Base-by-base conservation (phyloP, 2,329 filamentous ascomycete species). In the Sporothrix luriei region DNA sequence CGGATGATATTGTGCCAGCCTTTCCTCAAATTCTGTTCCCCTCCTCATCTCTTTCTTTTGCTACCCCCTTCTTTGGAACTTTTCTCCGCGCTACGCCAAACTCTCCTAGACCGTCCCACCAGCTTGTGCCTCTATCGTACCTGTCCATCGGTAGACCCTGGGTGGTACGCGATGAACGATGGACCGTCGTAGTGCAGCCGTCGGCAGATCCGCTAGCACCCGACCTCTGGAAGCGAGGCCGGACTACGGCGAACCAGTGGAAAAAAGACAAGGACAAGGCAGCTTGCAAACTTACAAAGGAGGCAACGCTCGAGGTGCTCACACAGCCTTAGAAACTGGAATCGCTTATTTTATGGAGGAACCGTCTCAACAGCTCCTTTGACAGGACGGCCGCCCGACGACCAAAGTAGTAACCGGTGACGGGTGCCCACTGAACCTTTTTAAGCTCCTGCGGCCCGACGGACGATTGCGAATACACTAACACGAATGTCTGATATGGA, bases 101-200 rank as follows among this genome's bases (percentile, higher is more conserved):
- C 6, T 16, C 24, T 24, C 9, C 7, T n/a, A 26, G 16, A 33
- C 26, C 13, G 29, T 29, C 24, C 52, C 26, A 55, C 5, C 11
- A 40, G 55, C 33, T 21, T 13, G 11, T 40, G 6, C 26, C 38
- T 62, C 21, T 38, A 19, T 46, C 57, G 57, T 62, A 62, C 57
- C 57, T 46, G 38, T 16, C 13, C 21, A 62, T 19, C 57, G 21
- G 21, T 43, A 19, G 55, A 43, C 24, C 9, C 3, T 57, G 14
- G 26, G 16, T 11, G 55, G 21, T 21, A 14, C 5, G 24, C 5
- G 14, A 38, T 38, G 33, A 38, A 11, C 57, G 38, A 46, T 62
- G 57, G 38, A 26, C 43, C 21, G 57, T 46, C 43, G 38, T 38
- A 62, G 4, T 62, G 57, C 57, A 62, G 57, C 57, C 24, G 26